phyloP scores from a whole-genome alignment of 179 eudicot genomes.

The Silene coronaria region DNA sequence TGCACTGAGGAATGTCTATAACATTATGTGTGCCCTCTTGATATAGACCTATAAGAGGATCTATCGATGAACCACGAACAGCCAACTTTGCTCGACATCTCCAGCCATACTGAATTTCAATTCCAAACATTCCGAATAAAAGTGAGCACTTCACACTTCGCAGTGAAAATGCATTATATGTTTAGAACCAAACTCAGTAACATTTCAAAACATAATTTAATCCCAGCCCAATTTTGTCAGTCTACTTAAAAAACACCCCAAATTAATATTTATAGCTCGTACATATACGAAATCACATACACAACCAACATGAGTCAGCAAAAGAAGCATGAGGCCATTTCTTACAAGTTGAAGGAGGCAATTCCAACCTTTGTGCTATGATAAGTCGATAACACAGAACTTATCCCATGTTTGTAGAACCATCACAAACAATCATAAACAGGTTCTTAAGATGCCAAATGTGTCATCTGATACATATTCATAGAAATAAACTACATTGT shows the following conservation, averaged over 20 bases:
- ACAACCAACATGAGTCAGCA: background rate
- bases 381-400: background rate
- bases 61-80: constrained; percentile 67
- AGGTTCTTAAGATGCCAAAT: background rate
- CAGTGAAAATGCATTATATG: background rate
- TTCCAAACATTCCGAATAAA: background rate
- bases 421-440: background rate
- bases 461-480: background rate
- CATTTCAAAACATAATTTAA: background rate
- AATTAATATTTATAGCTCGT: background rate
- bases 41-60: constrained; percentile 82
- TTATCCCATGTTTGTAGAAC: background rate
- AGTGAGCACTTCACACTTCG: background rate
- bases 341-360: background rate
- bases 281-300: background rate
- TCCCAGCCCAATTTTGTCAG: background rate
- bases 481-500: background rate
- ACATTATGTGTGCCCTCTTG: constrained; percentile 91
- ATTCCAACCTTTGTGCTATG: background rate
- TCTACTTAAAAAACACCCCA: background rate
- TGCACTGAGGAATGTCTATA: constrained; percentile 83
- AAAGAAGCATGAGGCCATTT: background rate
- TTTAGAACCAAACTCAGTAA: background rate
- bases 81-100: constrained; percentile 96
- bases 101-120: constrained; percentile 73